Evolutionary conservation across 768 basidiomycete species (phyloP).

Genomic region (Phlegmacium glaucopus): DNA sequence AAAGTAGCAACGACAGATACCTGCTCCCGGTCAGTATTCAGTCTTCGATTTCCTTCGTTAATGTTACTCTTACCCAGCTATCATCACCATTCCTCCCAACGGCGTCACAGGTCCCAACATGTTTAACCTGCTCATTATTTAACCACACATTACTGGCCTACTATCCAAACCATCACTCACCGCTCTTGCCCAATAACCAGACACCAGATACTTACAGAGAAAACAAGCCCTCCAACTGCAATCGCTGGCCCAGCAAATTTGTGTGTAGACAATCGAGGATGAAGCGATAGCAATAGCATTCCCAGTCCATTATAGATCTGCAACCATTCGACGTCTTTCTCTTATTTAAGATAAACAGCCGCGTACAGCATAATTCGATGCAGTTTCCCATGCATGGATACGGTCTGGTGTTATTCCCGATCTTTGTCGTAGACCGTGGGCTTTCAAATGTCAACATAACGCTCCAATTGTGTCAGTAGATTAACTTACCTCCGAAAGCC

Average conservation of each 20-base stretch:
- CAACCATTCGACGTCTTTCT: background rate
- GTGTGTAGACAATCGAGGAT: constrained; percentile 56
- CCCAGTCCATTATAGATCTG: constrained; percentile 72
- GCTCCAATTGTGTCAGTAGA: background rate
- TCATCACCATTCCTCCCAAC: constrained; percentile 59
- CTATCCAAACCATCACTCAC: constrained; percentile 26
- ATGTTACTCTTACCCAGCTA: constrained; percentile 53
- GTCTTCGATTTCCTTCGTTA: background rate
- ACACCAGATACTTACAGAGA: constrained; percentile 61
- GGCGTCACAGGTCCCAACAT: constrained; percentile 67
- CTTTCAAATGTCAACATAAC: constrained; percentile 14
- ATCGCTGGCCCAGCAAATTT: constrained; percentile 70
- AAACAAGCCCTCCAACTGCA: constrained; percentile 49
- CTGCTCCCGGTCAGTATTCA: constrained; percentile 27
- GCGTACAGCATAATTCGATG: constrained; percentile 60
- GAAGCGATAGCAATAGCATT: constrained; percentile 57
- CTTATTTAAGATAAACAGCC: background rate
- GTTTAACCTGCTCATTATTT: constrained; percentile 29
- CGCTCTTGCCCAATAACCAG: constrained; percentile 47
- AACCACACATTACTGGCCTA: constrained; percentile 2
- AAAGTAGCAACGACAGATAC: constrained; percentile 52
- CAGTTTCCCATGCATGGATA: constrained; percentile 60
- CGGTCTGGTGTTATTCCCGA: constrained; percentile 47
- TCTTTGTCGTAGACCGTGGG: constrained; percentile 54
- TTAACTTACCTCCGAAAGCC: constrained; percentile 55